Evolutionary conservation across 106 monocot species (phyloP), one percentile per base, ranked within the genome.

Genomic region (Phalaenopsis aphrodite): DNA sequence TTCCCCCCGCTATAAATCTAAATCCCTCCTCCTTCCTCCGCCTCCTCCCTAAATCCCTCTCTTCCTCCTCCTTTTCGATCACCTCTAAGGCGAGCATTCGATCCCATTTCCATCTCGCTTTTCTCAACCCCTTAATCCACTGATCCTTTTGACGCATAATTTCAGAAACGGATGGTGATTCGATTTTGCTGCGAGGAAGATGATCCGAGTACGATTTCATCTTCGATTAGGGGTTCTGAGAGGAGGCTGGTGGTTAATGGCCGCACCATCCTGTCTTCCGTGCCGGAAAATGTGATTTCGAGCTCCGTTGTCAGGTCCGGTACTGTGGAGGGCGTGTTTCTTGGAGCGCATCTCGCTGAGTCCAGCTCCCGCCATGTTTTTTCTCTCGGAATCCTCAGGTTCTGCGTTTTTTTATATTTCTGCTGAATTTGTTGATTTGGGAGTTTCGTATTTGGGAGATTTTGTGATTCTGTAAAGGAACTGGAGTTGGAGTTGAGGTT

Each of bases 381-480:
- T 39, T 61, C 96, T 43, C 85, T 96, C 21, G 96, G 96, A 47
- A 85, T 76, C 8, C 84, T 96, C 17, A 87, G 85, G 95, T 96
- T 18, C 74, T 5, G 4, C 38, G 12, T 39, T 39, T 74, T 45
- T 7, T 30, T 30, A 30, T 30, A 30, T 30, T 30, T 30, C 30
- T 30, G 30, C 18, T 36, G 6, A 73, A 73, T 42, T 42, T 37
- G 21, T 42, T 14, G 16, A 39, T 68, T 68, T 68, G 21, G 61
- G 61, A 5, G 1, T 68, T 37, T 37, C 23, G 3, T 24, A 36
- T 68, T 68, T 68, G 68, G 11, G 30, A 8, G 2, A 68, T 37
- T 68, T 24, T 30, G 30, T 30, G 30, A 30, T 30, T 30, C 30
- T 30, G 30, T 30, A 30, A 30, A 30, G 30, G 30, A 30, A 30